Conservation (phyloP, 2,329 filamentous ascomycete genomes). For the Colletotrichum lentis region DNA sequence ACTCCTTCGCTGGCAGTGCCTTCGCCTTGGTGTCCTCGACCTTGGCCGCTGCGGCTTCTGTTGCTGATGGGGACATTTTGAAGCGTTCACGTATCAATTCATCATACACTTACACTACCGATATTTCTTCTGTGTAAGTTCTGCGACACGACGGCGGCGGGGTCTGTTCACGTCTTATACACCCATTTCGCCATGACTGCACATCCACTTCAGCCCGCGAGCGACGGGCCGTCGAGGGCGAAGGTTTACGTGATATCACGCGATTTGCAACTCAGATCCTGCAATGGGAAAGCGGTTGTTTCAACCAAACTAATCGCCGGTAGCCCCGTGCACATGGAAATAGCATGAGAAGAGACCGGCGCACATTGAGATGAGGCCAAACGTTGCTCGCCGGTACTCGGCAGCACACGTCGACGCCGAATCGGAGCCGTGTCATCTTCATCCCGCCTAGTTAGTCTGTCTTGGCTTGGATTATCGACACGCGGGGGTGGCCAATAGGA, state of each 20-base stretch:
- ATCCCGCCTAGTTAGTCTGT: constrained; percentile 12
- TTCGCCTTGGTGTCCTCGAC: constrained; percentile 18
- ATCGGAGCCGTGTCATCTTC: constrained; percentile 20
- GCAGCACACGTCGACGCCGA: constrained; percentile 23
- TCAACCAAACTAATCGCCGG: constrained; percentile 1
- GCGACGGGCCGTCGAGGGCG: background rate
- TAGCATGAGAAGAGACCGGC: background rate
- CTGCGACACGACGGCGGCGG: background rate
- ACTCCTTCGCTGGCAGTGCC: constrained; percentile 12
- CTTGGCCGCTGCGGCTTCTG: constrained; percentile 17
- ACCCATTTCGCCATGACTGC: background rate
- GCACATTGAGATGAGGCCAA: constrained; percentile 3
- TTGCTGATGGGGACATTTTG: constrained; percentile 36
- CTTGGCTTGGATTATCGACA: constrained; percentile 13
- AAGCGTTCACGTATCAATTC: background rate
- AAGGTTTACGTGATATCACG: constrained; percentile 24
- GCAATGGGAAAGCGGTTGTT: constrained; percentile 3
- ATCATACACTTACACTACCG: no score
- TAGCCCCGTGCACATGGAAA: background rate
- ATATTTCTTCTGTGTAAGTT: no score
- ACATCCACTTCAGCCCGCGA: background rate
- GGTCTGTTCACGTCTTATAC: constrained; percentile 16
- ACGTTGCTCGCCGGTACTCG: constrained; percentile 7
- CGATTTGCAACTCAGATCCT: constrained; percentile 24
- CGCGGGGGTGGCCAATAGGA: constrained; percentile 16